Conservation (phyloP, 345 rosid genomes). For the Camelina sativa region DNA sequence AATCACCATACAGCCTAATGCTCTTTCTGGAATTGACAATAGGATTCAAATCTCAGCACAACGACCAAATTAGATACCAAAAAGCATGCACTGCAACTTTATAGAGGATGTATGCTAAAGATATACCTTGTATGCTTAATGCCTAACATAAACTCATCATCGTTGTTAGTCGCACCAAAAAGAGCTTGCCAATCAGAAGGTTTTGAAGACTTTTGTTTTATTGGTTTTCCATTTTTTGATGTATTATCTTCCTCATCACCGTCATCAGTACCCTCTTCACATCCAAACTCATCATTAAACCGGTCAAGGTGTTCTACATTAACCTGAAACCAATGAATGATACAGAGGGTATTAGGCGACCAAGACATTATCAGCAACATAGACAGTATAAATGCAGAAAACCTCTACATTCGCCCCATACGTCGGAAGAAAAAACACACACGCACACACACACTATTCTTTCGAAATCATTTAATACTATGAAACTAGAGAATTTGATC, state of each 20-base stretch:
- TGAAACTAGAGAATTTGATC: constrained; percentile 5
- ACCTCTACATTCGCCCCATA: constrained; percentile 7
- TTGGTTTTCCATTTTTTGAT: constrained; percentile 39
- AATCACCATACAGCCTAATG: constrained; percentile 79
- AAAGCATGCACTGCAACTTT: constrained; percentile 14
- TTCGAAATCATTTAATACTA: background rate
- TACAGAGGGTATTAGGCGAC: constrained; percentile 11
- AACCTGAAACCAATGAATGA: constrained; percentile 54
- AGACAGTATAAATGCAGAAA: constrained; percentile 26
- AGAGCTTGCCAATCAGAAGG: constrained; percentile 85
- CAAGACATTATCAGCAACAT: constrained; percentile 14
- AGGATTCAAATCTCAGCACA: constrained; percentile 22
- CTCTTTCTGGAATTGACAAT: constrained; percentile 60
- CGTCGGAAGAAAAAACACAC: constrained; percentile 13
- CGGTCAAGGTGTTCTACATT: constrained; percentile 82
- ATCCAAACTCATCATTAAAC: constrained; percentile 75
- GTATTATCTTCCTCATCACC: constrained; percentile 42
- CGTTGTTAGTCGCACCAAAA: constrained; percentile 65
- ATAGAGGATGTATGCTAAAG: background rate
- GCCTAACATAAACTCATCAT: constrained; percentile 86
- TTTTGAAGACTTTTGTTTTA: constrained; percentile 62
- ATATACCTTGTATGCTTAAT: constrained; percentile 86
- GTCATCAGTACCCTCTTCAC: constrained; percentile 56
- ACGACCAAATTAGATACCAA: constrained; percentile 12
- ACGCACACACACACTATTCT: background rate